Conservation (phyloP, 768 basidiomycete species). For the Mycena amicta region DNA sequence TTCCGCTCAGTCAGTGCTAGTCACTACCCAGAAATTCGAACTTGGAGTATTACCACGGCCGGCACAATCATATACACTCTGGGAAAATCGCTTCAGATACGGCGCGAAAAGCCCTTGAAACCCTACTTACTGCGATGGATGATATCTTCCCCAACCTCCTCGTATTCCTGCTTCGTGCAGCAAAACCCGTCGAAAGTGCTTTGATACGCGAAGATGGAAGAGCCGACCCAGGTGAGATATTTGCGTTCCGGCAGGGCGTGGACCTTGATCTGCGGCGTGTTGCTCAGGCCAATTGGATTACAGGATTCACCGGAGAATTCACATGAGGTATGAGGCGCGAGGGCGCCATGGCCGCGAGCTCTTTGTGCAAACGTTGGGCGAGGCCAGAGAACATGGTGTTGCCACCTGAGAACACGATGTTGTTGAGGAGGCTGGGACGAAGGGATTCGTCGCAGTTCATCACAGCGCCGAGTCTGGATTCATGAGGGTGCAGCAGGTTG, state of each 20-base stretch:
- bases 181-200: not conserved
- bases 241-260: not conserved
- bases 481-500: too few relatives aligned
- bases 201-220: not conserved
- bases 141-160: not conserved
- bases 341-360: not conserved
- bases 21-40: too few relatives aligned
- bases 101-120: too few relatives aligned
- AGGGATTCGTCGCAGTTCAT: not conserved
- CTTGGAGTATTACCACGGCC: too few relatives aligned
- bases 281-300: not conserved
- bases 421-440: not conserved
- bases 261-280: not conserved
- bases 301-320: not conserved
- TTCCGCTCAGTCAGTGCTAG: too few relatives aligned
- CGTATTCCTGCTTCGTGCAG: not conserved
- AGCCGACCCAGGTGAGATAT: not conserved
- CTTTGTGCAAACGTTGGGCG: not conserved
- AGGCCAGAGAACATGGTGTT: not conserved
- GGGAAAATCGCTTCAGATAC: too few relatives aligned
- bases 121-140: not conserved
- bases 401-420: not conserved
- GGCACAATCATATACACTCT: too few relatives aligned
- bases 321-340: not conserved
- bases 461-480: too few relatives aligned